Evolutionary conservation across 2,329 filamentous ascomycete species (phyloP), one percentile per base, ranked within the genome.

Genomic region (Aspergillus piperis): DNA sequence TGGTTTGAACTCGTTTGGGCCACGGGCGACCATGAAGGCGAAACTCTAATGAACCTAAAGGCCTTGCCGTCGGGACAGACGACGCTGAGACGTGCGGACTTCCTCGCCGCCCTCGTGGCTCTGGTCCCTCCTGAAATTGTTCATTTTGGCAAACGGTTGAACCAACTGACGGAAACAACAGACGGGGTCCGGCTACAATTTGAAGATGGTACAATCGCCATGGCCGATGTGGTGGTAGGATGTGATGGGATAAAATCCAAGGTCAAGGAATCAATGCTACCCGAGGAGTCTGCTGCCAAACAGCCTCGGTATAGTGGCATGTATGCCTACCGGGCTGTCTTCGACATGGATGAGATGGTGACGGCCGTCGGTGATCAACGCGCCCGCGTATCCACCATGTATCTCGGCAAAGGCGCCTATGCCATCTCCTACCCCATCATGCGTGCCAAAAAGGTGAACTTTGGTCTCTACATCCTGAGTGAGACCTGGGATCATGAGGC

Each of bases 211-310:
- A 70, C 62, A 1, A 27, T 57, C 2, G 71, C 66, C 0, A 19
- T 3, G 0, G 73, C 73, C 0, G 71, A 75, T 57, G 68, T 72
- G 0, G 73, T 77, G 8, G 59, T 77, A 51, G 75, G 75, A 0
- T 75, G 73, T 53, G 75, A 77, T 64, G 75, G 75, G 1, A 75
- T 77, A 17, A 65, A 68, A 27, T 75, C 72, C 0, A 62, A 51
- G 21, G 71, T 73, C 0, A 71, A 71, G 51, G 62, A 71, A 51
- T 68, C 63, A 5, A 59, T 77, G 30, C 48, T 75, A 1, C 64
- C 17, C 2, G 64, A 67, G 2, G 64, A 63, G 1, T 11, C 19
- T 2, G 19, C 59, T 6, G 25, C 21, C 1, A 57, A 61, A 1
- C 58, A 64, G 2, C 68, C 75, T 0, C 60, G 59, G 27, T 77